Evolutionary conservation across 805 yeast genomes (phyloP).

Genomic region (Starmera caribaea): DNA sequence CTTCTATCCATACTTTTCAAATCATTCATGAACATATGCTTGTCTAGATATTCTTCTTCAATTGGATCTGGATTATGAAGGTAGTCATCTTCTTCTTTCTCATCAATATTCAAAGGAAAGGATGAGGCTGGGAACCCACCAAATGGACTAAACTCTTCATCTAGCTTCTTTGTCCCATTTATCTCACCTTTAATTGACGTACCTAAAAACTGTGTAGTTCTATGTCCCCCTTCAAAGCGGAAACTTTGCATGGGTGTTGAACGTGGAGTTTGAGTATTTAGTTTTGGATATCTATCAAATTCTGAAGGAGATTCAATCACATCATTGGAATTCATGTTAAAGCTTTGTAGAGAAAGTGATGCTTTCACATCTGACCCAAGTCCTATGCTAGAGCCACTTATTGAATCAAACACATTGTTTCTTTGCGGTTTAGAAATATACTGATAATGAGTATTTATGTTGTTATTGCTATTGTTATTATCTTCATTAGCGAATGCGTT

Average conservation of each 20-base stretch:
- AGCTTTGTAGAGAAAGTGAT: slow-evolving; percentile 2
- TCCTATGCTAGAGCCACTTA: slow-evolving; percentile 10
- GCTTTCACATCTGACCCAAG: slow-evolving; percentile 12
- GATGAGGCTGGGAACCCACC: slow-evolving; percentile 97
- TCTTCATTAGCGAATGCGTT: too few species aligned
- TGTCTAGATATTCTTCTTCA: slow-evolving; percentile 79
- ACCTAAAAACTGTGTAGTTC: slow-evolving; percentile 30
- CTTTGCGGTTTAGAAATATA: too few species aligned
- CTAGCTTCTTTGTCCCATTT: too few species aligned
- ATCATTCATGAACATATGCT: slow-evolving; percentile 54
- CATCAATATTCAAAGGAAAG: slow-evolving; percentile 86
- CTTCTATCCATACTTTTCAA: slow-evolving; percentile 55
- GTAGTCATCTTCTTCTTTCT: slow-evolving; percentile 91
- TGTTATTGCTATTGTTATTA: too few species aligned
- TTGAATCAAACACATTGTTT: too few species aligned
- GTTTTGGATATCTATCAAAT: too few species aligned
- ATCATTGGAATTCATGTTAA: too few species aligned
- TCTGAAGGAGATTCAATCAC: too few species aligned
- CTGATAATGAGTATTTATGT: too few species aligned
- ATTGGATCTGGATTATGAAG: slow-evolving; percentile 95
- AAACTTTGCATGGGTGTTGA: too few species aligned
- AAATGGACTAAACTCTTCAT: slow-evolving; percentile 73
- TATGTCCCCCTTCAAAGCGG: slow-evolving; percentile 9
- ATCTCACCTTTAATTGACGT: slow-evolving; percentile 13
- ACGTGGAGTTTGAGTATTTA: too few species aligned